A percentile compares a stretch with the other conserved stretches of the same genome.
These are phyloP conservation scores for Hamamelis virginiana DNA, from an alignment of 164 flowering plant genomes.

Conservation along the genomic window DNA sequence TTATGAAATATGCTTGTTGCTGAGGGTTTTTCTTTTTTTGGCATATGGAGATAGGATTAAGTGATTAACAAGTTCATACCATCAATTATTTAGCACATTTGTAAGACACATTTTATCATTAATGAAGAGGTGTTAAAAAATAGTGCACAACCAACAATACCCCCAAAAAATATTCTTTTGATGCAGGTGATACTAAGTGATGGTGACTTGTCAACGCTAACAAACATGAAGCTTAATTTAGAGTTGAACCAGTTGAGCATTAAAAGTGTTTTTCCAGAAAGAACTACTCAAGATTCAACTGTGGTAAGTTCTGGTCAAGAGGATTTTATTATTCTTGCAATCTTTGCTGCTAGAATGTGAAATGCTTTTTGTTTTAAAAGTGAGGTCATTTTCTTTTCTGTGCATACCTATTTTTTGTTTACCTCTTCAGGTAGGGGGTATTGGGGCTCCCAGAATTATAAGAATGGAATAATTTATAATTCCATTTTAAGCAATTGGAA, in stretches of 20 bases:
- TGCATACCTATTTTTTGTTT: not conserved
- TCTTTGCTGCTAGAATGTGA: not conserved
- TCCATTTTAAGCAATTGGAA: too few species aligned
- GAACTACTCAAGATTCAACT: constrained; percentile 14
- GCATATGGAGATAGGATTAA: too few species aligned
- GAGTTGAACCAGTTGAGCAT: constrained; percentile 52
- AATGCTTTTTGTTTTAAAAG: not conserved
- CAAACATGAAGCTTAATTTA: constrained; percentile 78
- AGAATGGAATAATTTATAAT: not conserved
- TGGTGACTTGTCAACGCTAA: constrained; percentile 74
- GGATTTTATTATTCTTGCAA: not conserved
- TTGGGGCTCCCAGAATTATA: not conserved
- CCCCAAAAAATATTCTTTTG: not conserved
- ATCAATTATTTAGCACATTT: not conserved
- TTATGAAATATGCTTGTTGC: too few species aligned
- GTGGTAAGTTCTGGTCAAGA: constrained; percentile 30
- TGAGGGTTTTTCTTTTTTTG: too few species aligned
- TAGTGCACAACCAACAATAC: not conserved
- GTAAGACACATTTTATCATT: not conserved
- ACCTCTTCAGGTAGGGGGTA: not conserved
- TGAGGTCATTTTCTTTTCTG: not conserved
- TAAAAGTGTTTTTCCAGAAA: constrained; percentile 16
- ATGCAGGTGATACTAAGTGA: constrained; percentile 82
- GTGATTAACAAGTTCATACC: too few species aligned
- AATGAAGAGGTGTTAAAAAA: not conserved